Evolutionary conservation across 1,284 basidiomycete genomes (phyloP).

Genomic region (Irpex sp.): DNA sequence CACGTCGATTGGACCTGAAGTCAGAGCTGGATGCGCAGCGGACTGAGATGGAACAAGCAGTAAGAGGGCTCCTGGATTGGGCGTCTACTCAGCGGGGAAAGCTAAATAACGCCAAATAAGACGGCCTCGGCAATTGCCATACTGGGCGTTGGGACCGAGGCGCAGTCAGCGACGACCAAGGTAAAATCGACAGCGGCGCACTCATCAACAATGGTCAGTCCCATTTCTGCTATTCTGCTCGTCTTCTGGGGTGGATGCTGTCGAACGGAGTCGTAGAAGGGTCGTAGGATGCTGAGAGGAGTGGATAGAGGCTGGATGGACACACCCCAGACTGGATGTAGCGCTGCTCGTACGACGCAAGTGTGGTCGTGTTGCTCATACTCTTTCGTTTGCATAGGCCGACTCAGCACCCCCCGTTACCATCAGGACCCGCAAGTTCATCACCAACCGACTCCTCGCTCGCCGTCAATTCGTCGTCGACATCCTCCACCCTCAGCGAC

Average conservation of each 20-base stretch:
- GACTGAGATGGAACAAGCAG: not conserved
- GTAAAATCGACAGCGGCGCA: slow-evolving; percentile 27
- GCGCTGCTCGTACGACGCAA: slow-evolving; percentile 17
- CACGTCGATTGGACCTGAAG: not conserved
- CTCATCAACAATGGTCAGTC: slow-evolving; percentile 31
- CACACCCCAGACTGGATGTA: slow-evolving; percentile 28
- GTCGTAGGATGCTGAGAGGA: slow-evolving; percentile 14
- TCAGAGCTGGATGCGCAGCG: not conserved
- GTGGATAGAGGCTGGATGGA: slow-evolving; percentile 32
- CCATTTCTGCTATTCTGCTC: slow-evolving; percentile 18
- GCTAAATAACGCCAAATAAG: slow-evolving; percentile 7
- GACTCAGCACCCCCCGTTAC: slow-evolving; percentile 92
- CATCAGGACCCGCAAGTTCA: slow-evolving; percentile 98
- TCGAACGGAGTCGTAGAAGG: slow-evolving; percentile 8
- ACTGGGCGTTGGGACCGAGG: slow-evolving; percentile 1
- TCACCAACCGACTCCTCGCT: slow-evolving; percentile 97
- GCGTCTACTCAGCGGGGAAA: not conserved
- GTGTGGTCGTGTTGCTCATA: slow-evolving; percentile 19
- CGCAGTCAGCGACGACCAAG: slow-evolving; percentile 26
- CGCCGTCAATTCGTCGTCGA: slow-evolving; percentile 93
- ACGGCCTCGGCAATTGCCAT: slow-evolving; percentile 13
- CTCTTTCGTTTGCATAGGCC: slow-evolving; percentile 39
- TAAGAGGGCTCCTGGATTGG: not conserved
- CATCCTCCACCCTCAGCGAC: slow-evolving; percentile 92
- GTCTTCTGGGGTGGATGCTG: slow-evolving; percentile 12